Percentiles rank a stretch among this genome's conserved stretches.
These are phyloP conservation scores for Quercus mongolica DNA, from an alignment of 306 rosid species.

Conservation along the genomic window DNA sequence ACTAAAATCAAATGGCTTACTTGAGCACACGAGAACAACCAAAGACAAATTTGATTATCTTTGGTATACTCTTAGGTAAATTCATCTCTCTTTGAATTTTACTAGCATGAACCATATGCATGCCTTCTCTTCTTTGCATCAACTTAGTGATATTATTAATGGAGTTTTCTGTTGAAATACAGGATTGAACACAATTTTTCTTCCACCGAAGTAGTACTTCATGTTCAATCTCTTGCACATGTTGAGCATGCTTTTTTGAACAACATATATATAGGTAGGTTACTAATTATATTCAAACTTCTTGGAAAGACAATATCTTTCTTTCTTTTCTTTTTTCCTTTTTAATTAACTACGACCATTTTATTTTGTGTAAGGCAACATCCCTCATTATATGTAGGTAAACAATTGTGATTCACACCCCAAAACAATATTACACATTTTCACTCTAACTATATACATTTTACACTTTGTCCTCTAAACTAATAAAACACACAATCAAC, in stretches of 20 bases:
- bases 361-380: too few species aligned
- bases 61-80: constrained; percentile 63
- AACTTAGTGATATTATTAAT: not conserved
- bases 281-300: too few species aligned
- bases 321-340: too few species aligned
- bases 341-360: not conserved
- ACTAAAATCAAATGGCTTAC: constrained; percentile 43
- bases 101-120: not conserved
- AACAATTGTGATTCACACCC: too few species aligned
- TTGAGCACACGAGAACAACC: constrained; percentile 68
- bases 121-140: not conserved
- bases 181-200: constrained; percentile 52
- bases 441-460: too few species aligned
- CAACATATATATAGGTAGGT: constrained; percentile 35
- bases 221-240: constrained; percentile 52
- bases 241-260: constrained; percentile 56
- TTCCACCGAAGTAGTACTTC: constrained; percentile 47
- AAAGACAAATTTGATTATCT: constrained; percentile 71
- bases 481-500: too few species aligned
- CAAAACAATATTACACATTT: too few species aligned
- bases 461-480: too few species aligned
- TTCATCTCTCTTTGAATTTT: not conserved
- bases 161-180: constrained; percentile 15
- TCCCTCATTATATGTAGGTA: too few species aligned
- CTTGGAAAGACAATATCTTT: too few species aligned